A percentile compares a stretch with the other conserved stretches of the same genome.
Evolutionary conservation across 73 alveolate species (phyloP).

Genomic region (Blepharisma japonicum): DNA sequence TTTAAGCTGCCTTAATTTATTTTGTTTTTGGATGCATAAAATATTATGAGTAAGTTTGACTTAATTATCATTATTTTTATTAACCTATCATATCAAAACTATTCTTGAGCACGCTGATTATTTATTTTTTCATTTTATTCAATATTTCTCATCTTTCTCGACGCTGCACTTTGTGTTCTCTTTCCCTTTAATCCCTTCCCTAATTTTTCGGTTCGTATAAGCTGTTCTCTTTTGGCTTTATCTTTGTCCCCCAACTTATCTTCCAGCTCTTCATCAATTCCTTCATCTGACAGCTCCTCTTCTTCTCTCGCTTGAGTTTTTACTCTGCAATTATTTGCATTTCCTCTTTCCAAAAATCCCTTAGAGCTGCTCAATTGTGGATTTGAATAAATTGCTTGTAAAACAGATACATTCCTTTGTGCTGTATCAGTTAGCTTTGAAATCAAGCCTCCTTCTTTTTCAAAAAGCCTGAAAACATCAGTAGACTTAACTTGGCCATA

Average conservation of each 20-base stretch:
- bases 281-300: constrained; percentile 19
- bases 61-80: too few relatives aligned
- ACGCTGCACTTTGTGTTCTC: neutral
- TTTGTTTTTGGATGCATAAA: too few relatives aligned
- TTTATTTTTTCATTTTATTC: too few relatives aligned
- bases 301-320: neutral
- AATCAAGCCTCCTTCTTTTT: neutral
- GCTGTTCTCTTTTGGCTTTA: neutral
- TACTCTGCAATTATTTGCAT: constrained; percentile 1
- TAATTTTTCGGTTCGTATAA: neutral
- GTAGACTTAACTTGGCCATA: constrained; percentile 2
- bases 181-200: neutral
- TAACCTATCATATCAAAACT: too few relatives aligned
- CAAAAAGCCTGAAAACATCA: neutral
- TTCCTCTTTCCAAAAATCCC: neutral
- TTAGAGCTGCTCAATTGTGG: neutral
- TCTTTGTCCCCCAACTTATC: neutral
- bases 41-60: too few relatives aligned
- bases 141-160: neutral
- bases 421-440: constrained; percentile 18
- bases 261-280: neutral
- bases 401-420: neutral
- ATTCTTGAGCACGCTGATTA: too few relatives aligned
- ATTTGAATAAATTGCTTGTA: constrained; percentile 18
- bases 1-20: too few relatives aligned